Evolutionary conservation across 306 rosid species (phyloP), one percentile per base, ranked within the genome.

Genomic region (Quercus dentata): DNA sequence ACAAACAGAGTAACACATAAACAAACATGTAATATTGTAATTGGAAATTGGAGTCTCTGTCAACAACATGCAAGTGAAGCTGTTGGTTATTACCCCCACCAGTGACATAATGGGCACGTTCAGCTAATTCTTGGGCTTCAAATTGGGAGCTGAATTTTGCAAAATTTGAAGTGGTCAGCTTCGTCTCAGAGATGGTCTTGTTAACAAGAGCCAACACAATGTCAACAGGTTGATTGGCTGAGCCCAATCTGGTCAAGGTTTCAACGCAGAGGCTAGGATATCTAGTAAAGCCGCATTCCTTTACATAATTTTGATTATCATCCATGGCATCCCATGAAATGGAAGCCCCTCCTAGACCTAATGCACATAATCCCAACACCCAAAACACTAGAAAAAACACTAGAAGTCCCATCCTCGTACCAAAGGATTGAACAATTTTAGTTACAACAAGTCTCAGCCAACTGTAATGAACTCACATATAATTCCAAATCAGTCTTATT

Each of bases 111-210:
- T 64, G 74, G 21, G 78, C 61, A 7, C 2, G 35, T 74, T 78
- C 73, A 55, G 75, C 56, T 38, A 41, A 41, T 41, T 23, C 44
- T 73, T 71, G 58, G 31, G 54, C 83, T 55, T 56, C 84, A 52
- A 62, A 35, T 4, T 81, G 80, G 46, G 83, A 59, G 78, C 58
- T 51, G 49, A 77, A 74, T 17, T 73, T 33, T 28, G 87, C 15
- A 41, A 79, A 64, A 44, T 78, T 72, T 28, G 81, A 71, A 49
- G 41, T 20, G 17, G 81, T 62, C 59, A 82, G 75, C 68, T 15
- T 83, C 77, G 92, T 80, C 76, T 86, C 88, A 21, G 14, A 73
- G 35, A 89, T 70, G 57, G 87, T 73, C 71, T 82, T 82, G 78
- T 78, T 77, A 25, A 84, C 73, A 56, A 89, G 88, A 38, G 79